Percentiles rank a stretch among this genome's conserved stretches.
Evolutionary conservation across 2,329 filamentous ascomycete genomes (phyloP).

Genomic region (Trichoderma gracile): DNA sequence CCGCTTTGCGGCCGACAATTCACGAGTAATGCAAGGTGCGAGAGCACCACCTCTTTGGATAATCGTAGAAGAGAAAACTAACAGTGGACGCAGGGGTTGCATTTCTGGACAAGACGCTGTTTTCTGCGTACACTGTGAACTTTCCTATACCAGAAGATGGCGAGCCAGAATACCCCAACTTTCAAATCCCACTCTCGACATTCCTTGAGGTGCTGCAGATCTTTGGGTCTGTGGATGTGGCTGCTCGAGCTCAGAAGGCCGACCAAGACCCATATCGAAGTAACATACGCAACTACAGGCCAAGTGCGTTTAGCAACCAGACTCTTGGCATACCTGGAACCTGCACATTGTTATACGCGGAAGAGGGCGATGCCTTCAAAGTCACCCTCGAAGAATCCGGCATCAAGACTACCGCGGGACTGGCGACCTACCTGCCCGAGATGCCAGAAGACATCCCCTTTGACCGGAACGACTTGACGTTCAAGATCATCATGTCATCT

Average conservation of each 20-base stretch:
- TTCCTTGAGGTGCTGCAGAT: constrained; percentile 94
- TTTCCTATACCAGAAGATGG: constrained; percentile 43
- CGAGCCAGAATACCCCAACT: constrained; percentile 60
- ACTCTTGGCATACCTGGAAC: constrained; percentile 81
- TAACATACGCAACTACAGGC: constrained; percentile 61
- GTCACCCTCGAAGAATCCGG: constrained; percentile 84
- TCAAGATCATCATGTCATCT: constrained; percentile 94
- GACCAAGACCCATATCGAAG: constrained; percentile 63
- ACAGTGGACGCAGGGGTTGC: constrained; percentile 48
- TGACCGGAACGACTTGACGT: constrained; percentile 72
- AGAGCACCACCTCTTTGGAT: neutral
- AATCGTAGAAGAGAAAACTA: constrained; percentile 9
- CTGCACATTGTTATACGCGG: constrained; percentile 77
- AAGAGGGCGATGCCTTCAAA: constrained; percentile 74
- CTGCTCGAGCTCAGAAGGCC: constrained; percentile 57
- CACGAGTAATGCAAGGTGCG: constrained; percentile 86
- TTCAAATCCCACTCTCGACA: constrained; percentile 83
- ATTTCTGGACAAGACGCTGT: constrained; percentile 85
- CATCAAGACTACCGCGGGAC: constrained; percentile 83
- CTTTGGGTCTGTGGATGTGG: constrained; percentile 78
- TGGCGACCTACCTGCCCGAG: constrained; percentile 84
- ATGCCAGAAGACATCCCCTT: constrained; percentile 82
- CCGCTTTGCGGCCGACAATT: constrained; percentile 84
- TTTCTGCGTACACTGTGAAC: constrained; percentile 79
- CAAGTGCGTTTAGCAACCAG: constrained; percentile 80